A percentile compares a stretch with the other conserved stretches of the same genome.
Evolutionary conservation across 768 basidiomycete species (phyloP).

Genomic region (Daedaleopsis sinensis): DNA sequence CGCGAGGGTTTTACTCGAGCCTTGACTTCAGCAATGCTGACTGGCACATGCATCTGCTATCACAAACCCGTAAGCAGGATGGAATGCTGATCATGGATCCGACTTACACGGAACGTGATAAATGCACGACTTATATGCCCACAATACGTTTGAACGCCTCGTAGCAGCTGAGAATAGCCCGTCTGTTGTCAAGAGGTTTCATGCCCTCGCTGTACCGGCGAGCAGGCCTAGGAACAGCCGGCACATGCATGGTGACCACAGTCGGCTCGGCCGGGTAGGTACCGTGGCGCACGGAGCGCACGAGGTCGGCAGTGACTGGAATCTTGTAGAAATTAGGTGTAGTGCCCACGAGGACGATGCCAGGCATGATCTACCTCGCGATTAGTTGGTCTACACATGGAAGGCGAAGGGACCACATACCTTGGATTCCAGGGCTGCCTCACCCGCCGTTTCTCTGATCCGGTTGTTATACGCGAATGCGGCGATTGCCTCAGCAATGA

Average conservation of each 20-base stretch:
- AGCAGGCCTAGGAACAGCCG: slow-evolving; percentile 16
- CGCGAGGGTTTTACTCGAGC: too few relatives aligned
- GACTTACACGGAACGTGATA: too few relatives aligned
- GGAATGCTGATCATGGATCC: too few relatives aligned
- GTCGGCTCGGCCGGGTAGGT: slow-evolving; percentile 20
- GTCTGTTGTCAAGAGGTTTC: slow-evolving; percentile 21
- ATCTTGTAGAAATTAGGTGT: slow-evolving; percentile 30
- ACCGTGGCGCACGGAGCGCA: slow-evolving; percentile 7
- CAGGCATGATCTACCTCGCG: slow-evolving; percentile 17
- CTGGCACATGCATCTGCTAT: too few relatives aligned
- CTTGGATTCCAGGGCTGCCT: background rate
- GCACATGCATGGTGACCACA: slow-evolving; percentile 18
- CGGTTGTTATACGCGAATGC: slow-evolving; percentile 16
- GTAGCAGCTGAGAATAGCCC: slow-evolving; percentile 14
- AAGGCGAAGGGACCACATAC: background rate
- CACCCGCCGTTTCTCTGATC: background rate
- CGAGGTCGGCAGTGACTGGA: slow-evolving; percentile 25
- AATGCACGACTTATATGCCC: too few relatives aligned
- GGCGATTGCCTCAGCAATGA: slow-evolving; percentile 8
- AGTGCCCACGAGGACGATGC: slow-evolving; percentile 29
- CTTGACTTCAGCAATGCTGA: too few relatives aligned
- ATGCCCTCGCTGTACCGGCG: slow-evolving; percentile 20
- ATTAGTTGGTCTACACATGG: background rate
- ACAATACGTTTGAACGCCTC: slow-evolving; percentile 21
- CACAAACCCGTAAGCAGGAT: too few relatives aligned